Percentiles rank a stretch among this genome's conserved stretches.
Evolutionary conservation across 108 stramenopile species (phyloP).

Genomic region (Skeletonema marinoi): DNA sequence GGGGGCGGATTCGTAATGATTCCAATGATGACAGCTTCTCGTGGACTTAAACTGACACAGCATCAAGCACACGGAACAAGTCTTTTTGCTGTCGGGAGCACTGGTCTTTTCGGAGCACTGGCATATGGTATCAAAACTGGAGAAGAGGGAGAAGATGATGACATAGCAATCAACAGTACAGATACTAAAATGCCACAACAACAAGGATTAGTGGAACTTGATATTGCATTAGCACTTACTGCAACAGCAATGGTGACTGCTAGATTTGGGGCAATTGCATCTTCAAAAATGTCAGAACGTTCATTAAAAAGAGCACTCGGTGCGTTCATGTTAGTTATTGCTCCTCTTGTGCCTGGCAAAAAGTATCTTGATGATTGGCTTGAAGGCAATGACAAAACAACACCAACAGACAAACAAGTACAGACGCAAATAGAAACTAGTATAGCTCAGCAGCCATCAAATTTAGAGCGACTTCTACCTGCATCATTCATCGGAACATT

Average conservation of each 20-base stretch:
- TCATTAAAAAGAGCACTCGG: constrained; percentile 71
- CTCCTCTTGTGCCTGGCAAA: constrained; percentile 82
- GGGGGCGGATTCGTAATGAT: constrained; percentile 95
- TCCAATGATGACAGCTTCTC: constrained; percentile 54
- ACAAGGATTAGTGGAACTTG: constrained; percentile 69
- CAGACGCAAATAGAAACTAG: not conserved
- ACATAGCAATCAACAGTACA: not conserved
- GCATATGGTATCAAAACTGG: constrained; percentile 57
- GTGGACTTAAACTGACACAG: constrained; percentile 69
- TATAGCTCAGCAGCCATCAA: not conserved
- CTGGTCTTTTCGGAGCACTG: constrained; percentile 85
- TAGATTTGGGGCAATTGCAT: constrained; percentile 65
- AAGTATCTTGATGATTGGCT: constrained; percentile 46
- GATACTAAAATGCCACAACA: not conserved
- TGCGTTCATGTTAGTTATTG: constrained; percentile 84
- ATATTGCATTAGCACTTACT: constrained; percentile 74
- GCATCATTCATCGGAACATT: constrained; percentile 47
- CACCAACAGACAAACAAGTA: constrained; percentile 7
- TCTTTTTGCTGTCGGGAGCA: constrained; percentile 87
- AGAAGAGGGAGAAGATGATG: not conserved
- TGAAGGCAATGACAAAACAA: constrained; percentile 1
- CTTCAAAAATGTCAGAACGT: constrained; percentile 49
- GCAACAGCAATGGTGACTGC: constrained; percentile 80
- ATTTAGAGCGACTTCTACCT: constrained; percentile 34
- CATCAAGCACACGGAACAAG: constrained; percentile 94